Conservation (phyloP, 208 protist species). For the Hexamita inflata region DNA sequence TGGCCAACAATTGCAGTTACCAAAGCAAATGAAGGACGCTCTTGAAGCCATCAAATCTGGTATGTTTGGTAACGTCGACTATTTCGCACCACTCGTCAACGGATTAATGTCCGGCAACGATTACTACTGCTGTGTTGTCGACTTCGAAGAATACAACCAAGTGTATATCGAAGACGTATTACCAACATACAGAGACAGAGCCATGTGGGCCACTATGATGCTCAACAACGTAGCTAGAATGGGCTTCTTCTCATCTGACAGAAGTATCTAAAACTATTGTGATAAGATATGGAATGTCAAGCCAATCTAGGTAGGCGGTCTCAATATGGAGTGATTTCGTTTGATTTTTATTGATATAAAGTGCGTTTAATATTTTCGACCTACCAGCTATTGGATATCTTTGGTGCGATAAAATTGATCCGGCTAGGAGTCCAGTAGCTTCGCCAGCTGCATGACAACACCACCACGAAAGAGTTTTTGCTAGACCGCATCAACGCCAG, state of each 20-base stretch:
- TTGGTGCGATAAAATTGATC: too few species aligned
- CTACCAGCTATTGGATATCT: too few species aligned
- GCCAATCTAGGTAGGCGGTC: too few species aligned
- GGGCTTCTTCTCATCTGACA: conserved; percentile 56
- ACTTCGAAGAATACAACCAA: conserved; percentile 55
- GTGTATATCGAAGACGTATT: conserved; percentile 45
- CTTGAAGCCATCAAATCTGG: conserved; percentile 49
- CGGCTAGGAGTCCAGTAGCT: too few species aligned
- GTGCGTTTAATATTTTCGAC: too few species aligned
- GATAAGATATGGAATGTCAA: conserved; percentile 57
- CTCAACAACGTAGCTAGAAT: conserved; percentile 45
- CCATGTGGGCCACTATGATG: conserved; percentile 48
- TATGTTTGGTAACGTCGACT: conserved; percentile 45
- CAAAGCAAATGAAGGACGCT: conserved; percentile 38
- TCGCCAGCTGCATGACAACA: too few species aligned
- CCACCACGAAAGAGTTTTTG: too few species aligned
- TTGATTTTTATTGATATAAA: too few species aligned
- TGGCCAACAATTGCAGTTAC: conserved; percentile 30
- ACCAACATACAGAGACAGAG: conserved; percentile 40
- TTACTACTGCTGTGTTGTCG: conserved; percentile 50
- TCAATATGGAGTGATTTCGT: too few species aligned
- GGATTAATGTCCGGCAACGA: conserved; percentile 44
- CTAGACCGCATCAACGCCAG: too few species aligned
- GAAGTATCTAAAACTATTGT: conserved; percentile 61
- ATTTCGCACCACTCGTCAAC: conserved; percentile 50